Percentiles rank a stretch among this genome's conserved stretches.
These are phyloP conservation scores for Vaccinium myrtillus DNA, from an alignment of 148 eudicot species.

Conservation along the genomic window DNA sequence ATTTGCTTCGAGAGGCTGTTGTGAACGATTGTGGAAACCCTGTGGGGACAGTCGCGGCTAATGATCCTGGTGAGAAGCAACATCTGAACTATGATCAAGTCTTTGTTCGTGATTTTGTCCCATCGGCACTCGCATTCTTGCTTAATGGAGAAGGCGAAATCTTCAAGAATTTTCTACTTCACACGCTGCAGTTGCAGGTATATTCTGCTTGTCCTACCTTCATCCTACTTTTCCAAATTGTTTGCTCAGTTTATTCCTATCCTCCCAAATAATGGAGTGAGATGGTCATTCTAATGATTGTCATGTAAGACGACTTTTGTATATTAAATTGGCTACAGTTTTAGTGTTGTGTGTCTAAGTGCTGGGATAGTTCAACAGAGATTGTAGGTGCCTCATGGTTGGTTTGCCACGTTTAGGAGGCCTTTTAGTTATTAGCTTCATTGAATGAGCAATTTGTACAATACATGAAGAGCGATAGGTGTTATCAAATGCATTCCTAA, in stretches of 20 bases:
- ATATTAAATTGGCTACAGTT: not conserved
- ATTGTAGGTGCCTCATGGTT: not conserved
- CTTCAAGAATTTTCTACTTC: constrained; percentile 82
- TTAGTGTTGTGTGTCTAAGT: not conserved
- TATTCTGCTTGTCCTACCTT: not conserved
- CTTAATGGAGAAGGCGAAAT: constrained; percentile 84
- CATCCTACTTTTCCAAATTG: not conserved
- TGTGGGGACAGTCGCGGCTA: constrained; percentile 85
- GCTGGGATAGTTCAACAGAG: not conserved
- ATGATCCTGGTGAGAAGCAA: constrained; percentile 56
- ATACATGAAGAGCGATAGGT: not conserved
- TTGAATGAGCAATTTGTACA: not conserved
- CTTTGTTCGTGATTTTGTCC: constrained; percentile 85
- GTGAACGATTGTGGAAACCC: constrained; percentile 77
- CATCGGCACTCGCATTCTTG: constrained; percentile 84
- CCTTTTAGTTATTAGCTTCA: not conserved
- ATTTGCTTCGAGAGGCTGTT: constrained; percentile 57
- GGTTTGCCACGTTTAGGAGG: not conserved
- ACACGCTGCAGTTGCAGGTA: constrained; percentile 94
- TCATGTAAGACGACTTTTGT: too few species aligned
- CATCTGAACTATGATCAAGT: constrained; percentile 81
- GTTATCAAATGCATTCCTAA: not conserved
- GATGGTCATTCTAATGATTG: not conserved
- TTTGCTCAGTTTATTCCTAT: not conserved
- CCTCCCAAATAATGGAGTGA: not conserved